Evolutionary conservation across 2,329 filamentous ascomycete species (phyloP).

Genomic region (Talaromyces sp.): DNA sequence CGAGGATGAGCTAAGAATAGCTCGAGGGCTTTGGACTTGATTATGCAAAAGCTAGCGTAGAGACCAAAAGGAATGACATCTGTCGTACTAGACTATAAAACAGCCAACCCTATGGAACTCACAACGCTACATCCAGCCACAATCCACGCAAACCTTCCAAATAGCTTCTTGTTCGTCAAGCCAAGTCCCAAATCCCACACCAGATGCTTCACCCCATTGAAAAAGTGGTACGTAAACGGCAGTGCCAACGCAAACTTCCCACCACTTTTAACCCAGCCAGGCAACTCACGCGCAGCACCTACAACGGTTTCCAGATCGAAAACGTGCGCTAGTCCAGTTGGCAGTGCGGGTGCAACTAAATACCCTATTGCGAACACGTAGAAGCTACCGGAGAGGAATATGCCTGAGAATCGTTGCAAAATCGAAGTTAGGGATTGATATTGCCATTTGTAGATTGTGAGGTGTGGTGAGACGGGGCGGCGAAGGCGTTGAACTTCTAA

Average conservation of each 20-base stretch:
- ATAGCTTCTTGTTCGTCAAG: slow-evolving; percentile 62
- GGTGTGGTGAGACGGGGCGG: slow-evolving; percentile 80
- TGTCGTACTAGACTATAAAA: background rate
- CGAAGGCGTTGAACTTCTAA: slow-evolving; percentile 75
- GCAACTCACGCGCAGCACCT: slow-evolving; percentile 60
- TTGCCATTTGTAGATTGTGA: slow-evolving; percentile 78
- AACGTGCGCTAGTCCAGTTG: slow-evolving; percentile 53
- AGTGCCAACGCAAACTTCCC: slow-evolving; percentile 59
- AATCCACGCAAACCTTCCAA: slow-evolving; percentile 40
- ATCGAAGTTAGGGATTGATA: slow-evolving; percentile 77
- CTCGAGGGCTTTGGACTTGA: no score
- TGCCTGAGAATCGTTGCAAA: slow-evolving; percentile 81
- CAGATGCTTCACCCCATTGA: slow-evolving; percentile 70
- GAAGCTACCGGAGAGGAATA: slow-evolving; percentile 64
- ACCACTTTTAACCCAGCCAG: slow-evolving; percentile 54
- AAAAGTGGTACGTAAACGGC: slow-evolving; percentile 64
- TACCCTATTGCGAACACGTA: slow-evolving; percentile 80
- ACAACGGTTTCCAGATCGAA: slow-evolving; percentile 5
- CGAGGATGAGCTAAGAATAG: no score
- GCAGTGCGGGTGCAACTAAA: slow-evolving; percentile 70
- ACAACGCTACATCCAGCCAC: slow-evolving; percentile 19
- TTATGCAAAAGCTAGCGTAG: background rate
- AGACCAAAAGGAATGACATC: background rate
- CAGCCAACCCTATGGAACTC: slow-evolving; percentile 12
- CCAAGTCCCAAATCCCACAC: slow-evolving; percentile 62